These are phyloP conservation scores for Botrytis fragariae DNA, from an alignment of 2,329 filamentous ascomycete species.

Conservation along the genomic window DNA sequence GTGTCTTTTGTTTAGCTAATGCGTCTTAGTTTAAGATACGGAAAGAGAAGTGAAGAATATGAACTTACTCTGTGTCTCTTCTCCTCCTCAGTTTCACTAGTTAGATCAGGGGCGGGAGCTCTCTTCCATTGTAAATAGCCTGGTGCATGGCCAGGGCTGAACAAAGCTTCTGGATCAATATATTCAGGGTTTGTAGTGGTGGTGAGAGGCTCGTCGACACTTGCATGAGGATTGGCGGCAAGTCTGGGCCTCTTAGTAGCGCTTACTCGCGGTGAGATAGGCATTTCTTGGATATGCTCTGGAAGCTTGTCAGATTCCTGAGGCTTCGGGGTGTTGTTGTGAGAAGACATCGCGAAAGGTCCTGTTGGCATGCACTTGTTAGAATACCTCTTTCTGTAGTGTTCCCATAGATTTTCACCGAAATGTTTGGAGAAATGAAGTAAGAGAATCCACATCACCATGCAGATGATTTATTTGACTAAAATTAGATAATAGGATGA, in stretches of 20 bases:
- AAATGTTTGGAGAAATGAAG: background rate
- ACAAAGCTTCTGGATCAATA: background rate
- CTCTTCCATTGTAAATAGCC: background rate
- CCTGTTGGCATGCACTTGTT: background rate
- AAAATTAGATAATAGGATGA: background rate
- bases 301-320: background rate
- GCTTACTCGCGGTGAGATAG: background rate
- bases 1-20: slow-evolving; percentile 3
- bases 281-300: background rate
- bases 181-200: background rate
- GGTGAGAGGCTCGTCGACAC: fast-evolving
- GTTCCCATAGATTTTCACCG: background rate
- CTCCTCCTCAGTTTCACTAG: background rate
- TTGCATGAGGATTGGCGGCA: fast-evolving
- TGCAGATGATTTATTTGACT: background rate
- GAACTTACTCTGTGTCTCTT: background rate
- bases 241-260: background rate
- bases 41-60: background rate
- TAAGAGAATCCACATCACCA: background rate
- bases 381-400: background rate
- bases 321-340: background rate
- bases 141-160: slow-evolving; percentile 6
- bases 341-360: background rate
- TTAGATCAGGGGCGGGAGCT: background rate
- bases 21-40: background rate